Evolutionary conservation across 176 grass and related monocot species (phyloP).

Genomic region (Ensete ventricosum): DNA sequence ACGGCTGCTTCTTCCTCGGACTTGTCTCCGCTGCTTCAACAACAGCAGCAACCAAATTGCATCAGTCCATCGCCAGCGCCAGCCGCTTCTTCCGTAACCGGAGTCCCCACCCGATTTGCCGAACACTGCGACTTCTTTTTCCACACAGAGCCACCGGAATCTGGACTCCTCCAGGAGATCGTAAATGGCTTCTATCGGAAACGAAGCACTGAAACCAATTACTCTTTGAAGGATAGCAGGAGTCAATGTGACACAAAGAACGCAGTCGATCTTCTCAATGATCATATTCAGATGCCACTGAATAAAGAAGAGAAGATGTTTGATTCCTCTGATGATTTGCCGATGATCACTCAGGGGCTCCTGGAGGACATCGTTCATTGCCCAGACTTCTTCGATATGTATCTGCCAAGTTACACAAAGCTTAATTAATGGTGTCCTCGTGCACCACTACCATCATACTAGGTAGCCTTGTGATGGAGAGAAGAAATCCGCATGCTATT

Average conservation of each 20-base stretch:
- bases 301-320: neutral
- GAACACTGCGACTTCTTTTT: constrained; percentile 40
- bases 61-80: neutral
- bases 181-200: constrained; percentile 61
- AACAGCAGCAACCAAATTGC: neutral
- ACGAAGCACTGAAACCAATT: neutral
- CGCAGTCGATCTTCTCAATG: neutral
- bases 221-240: neutral
- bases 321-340: constrained; percentile 5
- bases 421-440: neutral
- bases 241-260: constrained; percentile 8
- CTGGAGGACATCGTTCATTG: constrained; percentile 71
- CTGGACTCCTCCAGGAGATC: constrained; percentile 68
- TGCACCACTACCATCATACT: neutral
- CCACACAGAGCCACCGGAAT: constrained; percentile 41
- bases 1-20: neutral
- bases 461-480: neutral
- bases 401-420: constrained; percentile 25
- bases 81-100: neutral
- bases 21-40: neutral
- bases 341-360: constrained; percentile 49
- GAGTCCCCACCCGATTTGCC: neutral
- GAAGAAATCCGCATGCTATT: no score
- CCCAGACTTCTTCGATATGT: constrained; percentile 45
- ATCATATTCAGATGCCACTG: neutral